phyloP scores from a whole-genome alignment of 768 basidiomycete genomes.

The Suillus hirtellus region DNA sequence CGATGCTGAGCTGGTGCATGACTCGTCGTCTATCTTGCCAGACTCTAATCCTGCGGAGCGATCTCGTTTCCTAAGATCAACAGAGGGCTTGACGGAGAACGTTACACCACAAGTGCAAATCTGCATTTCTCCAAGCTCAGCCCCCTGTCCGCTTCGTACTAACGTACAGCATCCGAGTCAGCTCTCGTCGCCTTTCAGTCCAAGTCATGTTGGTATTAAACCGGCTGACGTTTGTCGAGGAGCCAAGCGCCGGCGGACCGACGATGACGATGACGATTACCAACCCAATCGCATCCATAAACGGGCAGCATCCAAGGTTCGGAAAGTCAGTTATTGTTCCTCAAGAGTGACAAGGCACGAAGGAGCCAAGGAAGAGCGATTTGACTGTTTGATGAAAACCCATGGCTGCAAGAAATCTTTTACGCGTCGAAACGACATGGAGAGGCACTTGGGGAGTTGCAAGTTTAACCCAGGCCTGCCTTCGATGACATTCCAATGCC shows the following conservation, averaged over 20 bases:
- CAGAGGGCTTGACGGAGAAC: not conserved
- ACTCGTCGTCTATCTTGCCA: not conserved
- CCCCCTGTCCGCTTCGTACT: too few species aligned
- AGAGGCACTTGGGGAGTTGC: conserved; percentile 8
- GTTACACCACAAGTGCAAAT: not conserved
- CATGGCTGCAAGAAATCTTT: conserved; percentile 6
- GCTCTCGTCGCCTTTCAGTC: not conserved
- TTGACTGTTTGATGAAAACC: not conserved
- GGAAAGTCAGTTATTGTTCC: not conserved
- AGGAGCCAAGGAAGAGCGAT: not conserved
- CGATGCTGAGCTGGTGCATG: not conserved
- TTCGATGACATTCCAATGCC: conserved; percentile 12
- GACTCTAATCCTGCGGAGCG: not conserved
- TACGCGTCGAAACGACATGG: conserved; percentile 11
- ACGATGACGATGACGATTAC: conserved; percentile 3
- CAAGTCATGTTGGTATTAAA: not conserved
- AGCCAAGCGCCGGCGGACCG: conserved; percentile 4
- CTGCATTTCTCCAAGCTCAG: not conserved
- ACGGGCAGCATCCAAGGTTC: not conserved
- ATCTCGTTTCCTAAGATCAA: not conserved
- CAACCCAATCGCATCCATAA: not conserved
- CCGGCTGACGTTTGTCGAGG: not conserved
- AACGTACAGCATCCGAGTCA: not conserved
- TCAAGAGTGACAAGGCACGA: not conserved
- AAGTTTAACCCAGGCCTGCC: conserved; percentile 1